A percentile compares a stretch with the other conserved stretches of the same genome.
phyloP scores from a whole-genome alignment of 2,329 filamentous ascomycete genomes.

The Catunica adiposa region DNA sequence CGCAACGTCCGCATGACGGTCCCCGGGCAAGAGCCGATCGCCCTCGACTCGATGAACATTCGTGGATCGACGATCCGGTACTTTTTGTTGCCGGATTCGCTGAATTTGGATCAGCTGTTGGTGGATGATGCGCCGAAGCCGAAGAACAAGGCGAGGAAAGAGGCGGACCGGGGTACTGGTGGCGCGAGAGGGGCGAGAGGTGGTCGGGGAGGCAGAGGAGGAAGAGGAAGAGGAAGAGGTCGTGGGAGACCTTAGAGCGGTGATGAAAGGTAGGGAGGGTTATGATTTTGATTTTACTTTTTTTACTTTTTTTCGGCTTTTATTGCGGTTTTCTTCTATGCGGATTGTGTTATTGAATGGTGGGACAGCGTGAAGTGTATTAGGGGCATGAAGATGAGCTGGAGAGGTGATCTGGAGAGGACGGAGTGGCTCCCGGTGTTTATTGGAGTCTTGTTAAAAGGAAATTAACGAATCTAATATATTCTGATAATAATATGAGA shows the following conservation, averaged over 20 bases:
- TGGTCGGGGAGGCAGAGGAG: constrained; percentile 34
- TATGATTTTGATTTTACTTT: not conserved
- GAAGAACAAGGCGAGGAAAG: constrained; percentile 99
- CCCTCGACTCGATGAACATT: constrained; percentile 90
- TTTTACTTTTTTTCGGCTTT: not conserved
- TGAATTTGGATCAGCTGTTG: constrained; percentile 85
- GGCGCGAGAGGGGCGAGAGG: constrained; percentile 40
- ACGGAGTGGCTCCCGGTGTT: constrained; percentile 9
- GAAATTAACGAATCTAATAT: constrained; percentile 14
- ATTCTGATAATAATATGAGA: not conserved
- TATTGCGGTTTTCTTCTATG: not conserved
- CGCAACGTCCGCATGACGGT: constrained; percentile 94
- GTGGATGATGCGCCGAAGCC: constrained; percentile 96
- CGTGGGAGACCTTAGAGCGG: constrained; percentile 25
- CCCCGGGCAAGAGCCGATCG: constrained; percentile 70
- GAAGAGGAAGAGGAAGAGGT: constrained; percentile 36
- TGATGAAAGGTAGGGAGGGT: not conserved
- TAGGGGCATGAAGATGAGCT: not conserved
- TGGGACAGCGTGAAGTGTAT: too few relatives aligned
- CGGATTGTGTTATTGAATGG: not conserved
- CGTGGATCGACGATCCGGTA: constrained; percentile 92
- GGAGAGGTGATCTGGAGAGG: not conserved
- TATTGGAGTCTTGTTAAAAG: constrained; percentile 18
- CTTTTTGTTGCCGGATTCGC: constrained; percentile 86
- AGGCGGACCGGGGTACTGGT: constrained; percentile 45